Conservation (phyloP, 2,329 filamentous ascomycete species). For the Ophiostoma quercus region DNA sequence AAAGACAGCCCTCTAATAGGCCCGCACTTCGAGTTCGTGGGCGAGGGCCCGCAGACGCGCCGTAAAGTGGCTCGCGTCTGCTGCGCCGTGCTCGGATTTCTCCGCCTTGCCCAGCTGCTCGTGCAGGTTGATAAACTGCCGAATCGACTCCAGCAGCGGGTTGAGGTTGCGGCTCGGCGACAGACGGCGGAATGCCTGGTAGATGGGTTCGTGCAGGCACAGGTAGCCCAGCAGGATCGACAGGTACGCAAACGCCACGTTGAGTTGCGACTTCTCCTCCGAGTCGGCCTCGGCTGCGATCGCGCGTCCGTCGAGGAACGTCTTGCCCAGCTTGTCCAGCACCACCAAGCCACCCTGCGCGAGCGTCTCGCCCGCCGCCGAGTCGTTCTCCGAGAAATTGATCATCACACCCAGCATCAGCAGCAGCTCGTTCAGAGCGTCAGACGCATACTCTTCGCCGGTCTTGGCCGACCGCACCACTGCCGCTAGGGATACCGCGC, state of each 20-base stretch:
- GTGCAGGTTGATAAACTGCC: conserved; percentile 51
- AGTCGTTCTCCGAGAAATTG: conserved; percentile 77
- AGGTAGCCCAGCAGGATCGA: conserved; percentile 79
- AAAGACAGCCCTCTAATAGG: neutral
- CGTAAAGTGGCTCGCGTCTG: conserved; percentile 34
- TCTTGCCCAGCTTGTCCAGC: conserved; percentile 50
- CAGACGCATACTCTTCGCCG: conserved; percentile 45
- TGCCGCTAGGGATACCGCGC: conserved; percentile 48
- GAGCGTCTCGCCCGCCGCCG: conserved; percentile 50
- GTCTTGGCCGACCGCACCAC: conserved; percentile 44
- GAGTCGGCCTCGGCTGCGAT: conserved; percentile 67
- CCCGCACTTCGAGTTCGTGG: conserved; percentile 35
- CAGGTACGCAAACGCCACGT: conserved; percentile 82
- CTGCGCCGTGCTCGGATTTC: conserved; percentile 34
- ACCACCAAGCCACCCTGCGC: conserved; percentile 37
- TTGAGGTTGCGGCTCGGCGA: conserved; percentile 43
- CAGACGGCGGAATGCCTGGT: conserved; percentile 40
- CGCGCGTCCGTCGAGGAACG: conserved; percentile 64
- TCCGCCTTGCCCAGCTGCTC: conserved; percentile 44
- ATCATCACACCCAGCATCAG: conserved; percentile 77
- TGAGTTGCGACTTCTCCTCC: conserved; percentile 67
- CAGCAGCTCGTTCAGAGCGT: conserved; percentile 64
- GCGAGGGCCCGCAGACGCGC: conserved; percentile 40
- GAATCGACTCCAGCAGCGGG: conserved; percentile 48
- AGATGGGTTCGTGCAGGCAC: conserved; percentile 51